Base-by-base conservation (phyloP, 352 stramenopile genomes). In the Globisporangium irregulare region DNA sequence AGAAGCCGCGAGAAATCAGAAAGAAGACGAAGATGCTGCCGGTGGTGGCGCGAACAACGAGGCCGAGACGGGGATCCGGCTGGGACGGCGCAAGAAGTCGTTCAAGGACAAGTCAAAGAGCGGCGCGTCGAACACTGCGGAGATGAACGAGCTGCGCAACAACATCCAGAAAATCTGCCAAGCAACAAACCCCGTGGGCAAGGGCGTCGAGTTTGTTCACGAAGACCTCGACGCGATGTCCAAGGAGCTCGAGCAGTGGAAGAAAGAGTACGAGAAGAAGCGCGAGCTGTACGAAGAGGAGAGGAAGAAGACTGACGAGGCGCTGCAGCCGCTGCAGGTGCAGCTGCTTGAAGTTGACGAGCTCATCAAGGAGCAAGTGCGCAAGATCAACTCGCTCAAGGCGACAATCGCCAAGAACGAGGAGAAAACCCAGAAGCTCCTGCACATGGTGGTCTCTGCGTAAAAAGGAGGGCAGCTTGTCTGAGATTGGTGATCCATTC, bases 171-270 rank as follows among this genome's bases (percentile, higher is more conserved):
- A 80, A 48, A 86, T 99, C 46, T 98, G 92, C 61, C 91, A 98
- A 76, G 90, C 87, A 7, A 94, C 93, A 1, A 92, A 96, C 32
- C 94, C 91, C 7, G 83, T 98, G 51, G 93, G 87, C 18, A 93
- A 95, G 59, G 97, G 87, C 64, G 93, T 98, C 69, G 91, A 98
- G 76, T 98, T 96, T 77, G 91, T 98, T 22, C 84, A 97, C 69
- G 90, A 98, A 67, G 95, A 98, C 75, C 73, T 98, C 68, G 90
- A 93, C 46, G 80, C 86, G n/a, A 98, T 99, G 93, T 83, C 80
- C 7, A 95, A 93, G 66, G 95, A 98, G 73, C 87, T 98, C 38
- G 87, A 95, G 55, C 84, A 92, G 62, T 99, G 95, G 95, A 84
- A 87, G 54, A 86, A 84, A 36, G 86, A 97, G 73, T 93, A 94